Base-by-base conservation (phyloP, 2,329 filamentous ascomycete species). In the Lachnellula occidentalis region DNA sequence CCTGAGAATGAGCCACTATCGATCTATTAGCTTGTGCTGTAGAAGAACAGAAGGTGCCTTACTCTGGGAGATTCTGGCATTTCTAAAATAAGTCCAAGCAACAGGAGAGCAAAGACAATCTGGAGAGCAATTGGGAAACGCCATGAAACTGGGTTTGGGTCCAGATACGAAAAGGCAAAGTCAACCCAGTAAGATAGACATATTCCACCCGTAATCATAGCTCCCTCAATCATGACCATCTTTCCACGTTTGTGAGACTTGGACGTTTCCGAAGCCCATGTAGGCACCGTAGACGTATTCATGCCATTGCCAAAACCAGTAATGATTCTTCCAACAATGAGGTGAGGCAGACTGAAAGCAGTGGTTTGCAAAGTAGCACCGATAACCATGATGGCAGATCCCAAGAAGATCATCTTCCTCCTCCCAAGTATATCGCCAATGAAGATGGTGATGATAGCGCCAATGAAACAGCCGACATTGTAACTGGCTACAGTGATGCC, bases 141-240 rank as follows among this genome's bases (percentile, higher is more conserved):
- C 83, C 83, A 82, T 0, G 74, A 70, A 22, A 79, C 73, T 11
- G 74, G 75, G 46, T 72, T 72, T 1, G 71, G 76, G 4, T 66
- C 60, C 11, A 76, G 73, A 59, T 79, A 82, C 3, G 76, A 78
- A 58, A 82, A 73, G 19, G 79, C 81, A 42, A 81, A 77, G 58
- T 83, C 80, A 46, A 85, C 73, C 81, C 81, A 85, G 67, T 83
- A 83, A 4, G 75, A 77, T 21, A 82, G 72, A 64, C 77, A 79
- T 65, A 82, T 78, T 36, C 80, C 80, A 22, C 74, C 73, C 0
- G 78, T 80, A 58, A 83, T 81, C 51, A 82, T 62, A 5, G 78
- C 78, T 17, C 79, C 79, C 64, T 83, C 80, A 46, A 83, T 75
- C 78, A 82, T 81, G 65, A 84, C 79, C 24, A 82, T 71, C 60